Percentiles rank a stretch among this genome's conserved stretches.
phyloP scores from a whole-genome alignment of 768 basidiomycete species.

The Leucocoprinus sp. region DNA sequence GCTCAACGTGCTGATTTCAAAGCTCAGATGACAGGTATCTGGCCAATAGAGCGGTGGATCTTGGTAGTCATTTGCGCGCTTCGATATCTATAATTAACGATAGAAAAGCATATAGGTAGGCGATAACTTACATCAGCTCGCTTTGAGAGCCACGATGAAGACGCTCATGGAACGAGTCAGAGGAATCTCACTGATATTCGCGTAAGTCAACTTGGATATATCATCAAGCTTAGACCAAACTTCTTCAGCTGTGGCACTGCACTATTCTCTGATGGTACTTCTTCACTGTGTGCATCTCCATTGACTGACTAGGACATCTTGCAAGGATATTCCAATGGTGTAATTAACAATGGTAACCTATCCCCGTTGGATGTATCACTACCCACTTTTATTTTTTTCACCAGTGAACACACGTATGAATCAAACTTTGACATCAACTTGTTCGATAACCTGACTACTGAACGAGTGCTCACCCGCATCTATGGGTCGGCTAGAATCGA shows the following conservation, averaged over 20 bases:
- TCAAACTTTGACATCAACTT: too few species aligned
- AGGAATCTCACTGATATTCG: constrained; percentile 77
- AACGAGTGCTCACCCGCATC: constrained; percentile 57
- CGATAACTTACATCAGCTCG: too few species aligned
- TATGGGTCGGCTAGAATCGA: constrained; percentile 52
- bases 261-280: constrained; percentile 73
- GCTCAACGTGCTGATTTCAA: too few species aligned
- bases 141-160: background rate
- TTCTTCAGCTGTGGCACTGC: constrained; percentile 70
- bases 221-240: background rate
- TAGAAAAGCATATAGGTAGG: too few species aligned
- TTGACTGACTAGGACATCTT: background rate
- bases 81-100: too few species aligned
- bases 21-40: too few species aligned
- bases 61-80: too few species aligned
- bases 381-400: background rate
- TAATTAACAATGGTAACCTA: constrained; percentile 64
- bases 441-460: background rate
- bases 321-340: constrained; percentile 71
- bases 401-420: constrained; percentile 60
- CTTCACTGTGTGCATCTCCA: background rate
- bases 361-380: background rate
- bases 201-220: constrained; percentile 37
- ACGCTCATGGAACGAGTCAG: constrained; percentile 25
- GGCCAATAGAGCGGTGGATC: too few species aligned